A percentile compares a stretch with the other conserved stretches of the same genome.
These are phyloP conservation scores for Metarhizium album DNA, from an alignment of 2,329 filamentous ascomycete species.

Conservation along the genomic window DNA sequence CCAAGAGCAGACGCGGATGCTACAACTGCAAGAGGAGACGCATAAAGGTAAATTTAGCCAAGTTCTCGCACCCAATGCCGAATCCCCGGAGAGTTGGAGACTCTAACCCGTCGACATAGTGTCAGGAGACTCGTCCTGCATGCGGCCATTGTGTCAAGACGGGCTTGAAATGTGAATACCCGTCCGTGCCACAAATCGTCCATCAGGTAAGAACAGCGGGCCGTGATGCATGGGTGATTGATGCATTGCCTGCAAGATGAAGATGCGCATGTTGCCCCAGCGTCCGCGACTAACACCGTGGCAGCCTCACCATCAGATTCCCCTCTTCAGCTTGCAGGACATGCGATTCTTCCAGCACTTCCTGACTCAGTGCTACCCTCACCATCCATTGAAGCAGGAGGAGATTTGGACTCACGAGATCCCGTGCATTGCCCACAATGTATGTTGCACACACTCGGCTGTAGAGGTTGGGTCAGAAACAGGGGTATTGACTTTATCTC, in stretches of 20 bases:
- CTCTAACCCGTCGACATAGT: slow-evolving; percentile 26
- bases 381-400: slow-evolving; percentile 55
- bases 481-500: slow-evolving; percentile 4
- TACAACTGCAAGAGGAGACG: slow-evolving; percentile 57
- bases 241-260: no score
- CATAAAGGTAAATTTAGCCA: slow-evolving; percentile 40
- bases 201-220: slow-evolving; percentile 32
- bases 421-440: slow-evolving; percentile 55
- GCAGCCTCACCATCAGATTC: slow-evolving; percentile 46
- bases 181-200: slow-evolving; percentile 35
- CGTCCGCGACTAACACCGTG: neutral
- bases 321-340: slow-evolving; percentile 49
- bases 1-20: slow-evolving; percentile 54
- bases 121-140: slow-evolving; percentile 52
- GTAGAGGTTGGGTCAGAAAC: neutral
- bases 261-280: neutral
- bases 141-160: slow-evolving; percentile 55
- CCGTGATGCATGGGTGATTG: no score
- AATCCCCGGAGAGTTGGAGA: neutral
- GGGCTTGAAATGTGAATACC: slow-evolving; percentile 53
- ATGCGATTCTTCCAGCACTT: slow-evolving; percentile 64
- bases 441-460: slow-evolving; percentile 21
- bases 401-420: slow-evolving; percentile 57
- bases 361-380: slow-evolving; percentile 48
- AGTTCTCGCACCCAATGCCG: no score